Conservation (phyloP, 2,329 filamentous ascomycete genomes). For the Nemania serpens region DNA sequence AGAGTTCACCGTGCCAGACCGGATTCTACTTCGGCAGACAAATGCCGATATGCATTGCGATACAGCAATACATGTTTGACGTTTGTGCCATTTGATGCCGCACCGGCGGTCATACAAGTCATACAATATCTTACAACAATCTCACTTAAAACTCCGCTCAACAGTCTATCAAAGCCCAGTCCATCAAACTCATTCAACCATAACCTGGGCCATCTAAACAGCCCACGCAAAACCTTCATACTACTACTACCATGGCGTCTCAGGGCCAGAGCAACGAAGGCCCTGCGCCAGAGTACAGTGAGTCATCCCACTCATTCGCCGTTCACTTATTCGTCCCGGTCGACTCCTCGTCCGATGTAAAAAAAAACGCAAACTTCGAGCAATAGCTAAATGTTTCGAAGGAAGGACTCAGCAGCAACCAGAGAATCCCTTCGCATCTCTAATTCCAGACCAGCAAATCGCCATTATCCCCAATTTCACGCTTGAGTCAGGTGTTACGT, state of each 20-base stretch:
- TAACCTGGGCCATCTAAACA: neutral
- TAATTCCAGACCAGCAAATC: slow-evolving; percentile 88
- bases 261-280: slow-evolving; percentile 24
- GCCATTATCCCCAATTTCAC: slow-evolving; percentile 87
- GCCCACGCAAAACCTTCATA: neutral
- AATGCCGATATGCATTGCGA: neutral
- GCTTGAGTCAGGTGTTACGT: slow-evolving; percentile 85
- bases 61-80: neutral
- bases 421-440: slow-evolving; percentile 85
- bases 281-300: slow-evolving; percentile 41
- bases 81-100: slow-evolving; percentile 12
- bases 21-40: neutral
- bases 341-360: neutral
- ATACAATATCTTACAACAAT: slow-evolving; percentile 2
- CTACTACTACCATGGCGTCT: slow-evolving; percentile 32
- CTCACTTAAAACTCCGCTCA: neutral
- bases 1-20: slow-evolving; percentile 23
- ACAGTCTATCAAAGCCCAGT: neutral
- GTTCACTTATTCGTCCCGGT: neutral
- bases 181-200: slow-evolving; percentile 1
- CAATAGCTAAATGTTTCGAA: slow-evolving; percentile 67
- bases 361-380: slow-evolving; percentile 39
- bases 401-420: slow-evolving; percentile 71
- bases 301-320: slow-evolving; percentile 31
- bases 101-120: no score